Conservation (phyloP, 768 basidiomycete species). For the Russula brevipes region DNA sequence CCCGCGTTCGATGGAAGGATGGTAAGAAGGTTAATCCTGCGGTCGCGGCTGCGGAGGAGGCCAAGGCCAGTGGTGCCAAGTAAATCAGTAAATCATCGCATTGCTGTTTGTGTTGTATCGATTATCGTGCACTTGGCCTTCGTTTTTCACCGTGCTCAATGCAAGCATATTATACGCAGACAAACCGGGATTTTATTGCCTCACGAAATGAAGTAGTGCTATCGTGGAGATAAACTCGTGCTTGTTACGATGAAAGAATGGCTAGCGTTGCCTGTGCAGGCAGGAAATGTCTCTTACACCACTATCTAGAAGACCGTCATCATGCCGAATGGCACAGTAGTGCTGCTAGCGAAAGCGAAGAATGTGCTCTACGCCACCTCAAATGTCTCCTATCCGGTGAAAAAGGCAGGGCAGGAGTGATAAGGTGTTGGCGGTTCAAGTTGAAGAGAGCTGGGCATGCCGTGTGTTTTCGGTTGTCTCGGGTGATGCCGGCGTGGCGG, state of each 20-base stretch:
- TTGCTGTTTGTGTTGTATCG: slow-evolving; percentile 21
- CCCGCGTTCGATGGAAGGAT: slow-evolving; percentile 92
- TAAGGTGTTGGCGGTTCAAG: slow-evolving; percentile 32
- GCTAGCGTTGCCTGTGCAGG: not conserved
- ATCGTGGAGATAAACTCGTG: not conserved
- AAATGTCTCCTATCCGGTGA: slow-evolving; percentile 31
- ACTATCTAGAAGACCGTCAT: slow-evolving; percentile 40
- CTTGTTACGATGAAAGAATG: not conserved
- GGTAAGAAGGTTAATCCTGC: slow-evolving; percentile 96
- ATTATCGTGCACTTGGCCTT: slow-evolving; percentile 15
- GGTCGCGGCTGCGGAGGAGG: slow-evolving; percentile 87
- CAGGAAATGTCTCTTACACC: slow-evolving; percentile 32
- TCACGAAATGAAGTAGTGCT: not conserved
- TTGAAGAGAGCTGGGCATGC: not conserved
- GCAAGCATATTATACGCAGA: not conserved
- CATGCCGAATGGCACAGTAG: slow-evolving; percentile 30
- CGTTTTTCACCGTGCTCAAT: not conserved
- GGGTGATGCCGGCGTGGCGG: not conserved
- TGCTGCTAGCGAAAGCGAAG: slow-evolving; percentile 39
- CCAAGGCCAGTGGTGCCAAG: slow-evolving; percentile 50
- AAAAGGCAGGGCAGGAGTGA: slow-evolving; percentile 29
- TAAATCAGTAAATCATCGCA: slow-evolving; percentile 12
- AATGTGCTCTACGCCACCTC: slow-evolving; percentile 28
- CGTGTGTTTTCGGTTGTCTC: not conserved
- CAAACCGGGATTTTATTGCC: not conserved